phyloP scores from a whole-genome alignment of 2,329 filamentous ascomycete species.

The Colletotrichum sublineola region DNA sequence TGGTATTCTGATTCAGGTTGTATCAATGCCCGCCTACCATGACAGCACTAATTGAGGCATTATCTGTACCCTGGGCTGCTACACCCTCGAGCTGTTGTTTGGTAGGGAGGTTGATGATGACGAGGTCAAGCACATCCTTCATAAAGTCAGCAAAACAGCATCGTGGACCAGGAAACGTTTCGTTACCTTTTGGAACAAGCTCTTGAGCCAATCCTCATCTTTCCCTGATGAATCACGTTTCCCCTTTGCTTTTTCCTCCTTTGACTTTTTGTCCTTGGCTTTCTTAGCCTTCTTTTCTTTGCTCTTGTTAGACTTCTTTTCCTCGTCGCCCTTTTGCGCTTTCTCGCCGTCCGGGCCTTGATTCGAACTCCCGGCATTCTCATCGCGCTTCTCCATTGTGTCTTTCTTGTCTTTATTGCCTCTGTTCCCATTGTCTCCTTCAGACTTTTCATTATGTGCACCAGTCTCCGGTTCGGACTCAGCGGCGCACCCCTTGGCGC shows the following conservation, averaged over 20 bases:
- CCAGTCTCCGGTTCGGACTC: not conserved
- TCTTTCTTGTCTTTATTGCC: not conserved
- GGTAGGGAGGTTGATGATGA: constrained; percentile 22
- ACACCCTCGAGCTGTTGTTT: not conserved
- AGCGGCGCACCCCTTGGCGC: not conserved
- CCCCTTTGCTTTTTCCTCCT: not conserved
- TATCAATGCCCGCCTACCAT: too few species aligned
- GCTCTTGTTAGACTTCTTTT: not conserved
- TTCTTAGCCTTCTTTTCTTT: not conserved
- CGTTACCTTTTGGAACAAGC: constrained; percentile 33
- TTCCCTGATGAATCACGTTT: not conserved
- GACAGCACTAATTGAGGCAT: too few species aligned
- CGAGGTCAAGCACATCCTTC: constrained; percentile 36
- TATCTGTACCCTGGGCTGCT: not conserved
- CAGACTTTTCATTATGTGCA: constrained; percentile 25
- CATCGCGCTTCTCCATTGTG: not conserved
- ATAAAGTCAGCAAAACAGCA: too few species aligned
- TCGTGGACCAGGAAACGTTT: too few species aligned
- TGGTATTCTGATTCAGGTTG: too few species aligned
- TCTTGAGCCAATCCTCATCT: constrained; percentile 12
- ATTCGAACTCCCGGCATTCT: too few species aligned
- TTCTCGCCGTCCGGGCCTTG: not conserved
- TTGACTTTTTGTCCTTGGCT: not conserved
- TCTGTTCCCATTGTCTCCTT: not conserved
- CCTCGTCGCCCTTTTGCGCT: not conserved